phyloP scores from a whole-genome alignment of 306 rosid genomes.

The Calophaca sinica region DNA sequence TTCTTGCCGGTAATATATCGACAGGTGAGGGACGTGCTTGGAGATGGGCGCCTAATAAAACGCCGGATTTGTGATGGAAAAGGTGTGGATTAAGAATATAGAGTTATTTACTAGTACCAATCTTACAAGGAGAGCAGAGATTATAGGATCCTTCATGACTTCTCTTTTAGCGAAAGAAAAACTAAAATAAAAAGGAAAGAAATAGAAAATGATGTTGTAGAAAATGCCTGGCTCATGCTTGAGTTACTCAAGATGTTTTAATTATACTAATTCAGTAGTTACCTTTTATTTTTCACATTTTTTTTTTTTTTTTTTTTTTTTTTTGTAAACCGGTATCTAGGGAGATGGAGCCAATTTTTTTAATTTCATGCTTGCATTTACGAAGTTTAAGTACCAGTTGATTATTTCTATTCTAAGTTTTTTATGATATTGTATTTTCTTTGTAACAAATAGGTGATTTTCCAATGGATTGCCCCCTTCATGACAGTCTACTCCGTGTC shows the following conservation, averaged over 20 bases:
- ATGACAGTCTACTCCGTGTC: conserved; percentile 86
- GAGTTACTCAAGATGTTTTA: conserved; percentile 7
- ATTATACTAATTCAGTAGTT: conserved; percentile 30
- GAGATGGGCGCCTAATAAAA: conserved; percentile 95
- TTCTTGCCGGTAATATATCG: conserved; percentile 45
- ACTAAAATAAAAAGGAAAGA: conserved; percentile 21
- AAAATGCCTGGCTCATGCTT: conserved; percentile 29
- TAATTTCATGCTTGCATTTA: conserved; percentile 15
- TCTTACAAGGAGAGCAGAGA: conserved; percentile 28
- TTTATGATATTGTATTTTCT: conserved; percentile 43
- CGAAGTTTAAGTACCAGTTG: conserved; percentile 7
- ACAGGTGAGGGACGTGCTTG: conserved; percentile 98
- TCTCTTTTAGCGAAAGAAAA: conserved; percentile 9
- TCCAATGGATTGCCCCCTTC: conserved; percentile 99
- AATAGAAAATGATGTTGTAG: conserved; percentile 33
- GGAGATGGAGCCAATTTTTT: conserved; percentile 1
- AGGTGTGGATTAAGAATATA: conserved; percentile 58
- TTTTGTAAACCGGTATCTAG: not conserved
- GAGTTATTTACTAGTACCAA: not conserved
- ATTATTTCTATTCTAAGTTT: conserved; percentile 25
- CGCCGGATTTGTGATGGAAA: conserved; percentile 88
- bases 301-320: conserved; percentile 1
- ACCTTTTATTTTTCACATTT: not conserved
- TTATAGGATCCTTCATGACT: conserved; percentile 31
- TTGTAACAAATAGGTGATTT: conserved; percentile 77